Conservation (phyloP, 2,329 filamentous ascomycete genomes). For the Botrytis squamosa region DNA sequence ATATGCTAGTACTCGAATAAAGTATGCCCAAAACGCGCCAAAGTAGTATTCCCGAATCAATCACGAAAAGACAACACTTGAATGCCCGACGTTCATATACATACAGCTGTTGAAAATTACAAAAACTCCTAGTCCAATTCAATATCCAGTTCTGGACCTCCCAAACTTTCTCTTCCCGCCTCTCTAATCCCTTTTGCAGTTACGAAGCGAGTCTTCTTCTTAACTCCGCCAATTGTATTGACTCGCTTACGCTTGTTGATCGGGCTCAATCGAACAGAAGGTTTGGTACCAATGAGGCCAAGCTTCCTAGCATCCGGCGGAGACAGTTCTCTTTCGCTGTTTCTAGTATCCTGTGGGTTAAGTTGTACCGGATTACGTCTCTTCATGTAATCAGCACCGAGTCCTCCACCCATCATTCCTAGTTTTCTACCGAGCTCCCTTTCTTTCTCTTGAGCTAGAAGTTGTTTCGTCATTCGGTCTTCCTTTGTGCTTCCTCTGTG, state of each 20-base stretch:
- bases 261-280: constrained; percentile 55
- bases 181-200: constrained; percentile 75
- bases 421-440: constrained; percentile 69
- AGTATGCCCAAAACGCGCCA: constrained; percentile 7
- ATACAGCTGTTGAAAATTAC: neutral
- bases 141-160: constrained; percentile 42
- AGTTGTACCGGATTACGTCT: constrained; percentile 25
- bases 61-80: neutral
- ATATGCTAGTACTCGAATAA: constrained; percentile 3
- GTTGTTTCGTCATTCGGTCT: constrained; percentile 62
- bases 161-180: constrained; percentile 72
- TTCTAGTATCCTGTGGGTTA: constrained; percentile 19
- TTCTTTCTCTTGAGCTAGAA: constrained; percentile 69
- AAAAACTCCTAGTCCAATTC: constrained; percentile 16
- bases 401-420: constrained; percentile 60
- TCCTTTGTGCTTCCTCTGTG: constrained; percentile 57
- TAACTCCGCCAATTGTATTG: constrained; percentile 42
- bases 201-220: constrained; percentile 77
- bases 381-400: constrained; percentile 70
- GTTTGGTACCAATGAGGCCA: constrained; percentile 45
- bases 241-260: constrained; percentile 58
- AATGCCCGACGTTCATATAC: neutral
- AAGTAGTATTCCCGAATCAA: neutral
- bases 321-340: constrained; percentile 26
- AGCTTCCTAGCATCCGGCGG: constrained; percentile 48